Evolutionary conservation across 169 alveolate species (phyloP), one percentile per base, ranked within the genome.

Genomic region (Cryptosporidium meleagridis): DNA sequence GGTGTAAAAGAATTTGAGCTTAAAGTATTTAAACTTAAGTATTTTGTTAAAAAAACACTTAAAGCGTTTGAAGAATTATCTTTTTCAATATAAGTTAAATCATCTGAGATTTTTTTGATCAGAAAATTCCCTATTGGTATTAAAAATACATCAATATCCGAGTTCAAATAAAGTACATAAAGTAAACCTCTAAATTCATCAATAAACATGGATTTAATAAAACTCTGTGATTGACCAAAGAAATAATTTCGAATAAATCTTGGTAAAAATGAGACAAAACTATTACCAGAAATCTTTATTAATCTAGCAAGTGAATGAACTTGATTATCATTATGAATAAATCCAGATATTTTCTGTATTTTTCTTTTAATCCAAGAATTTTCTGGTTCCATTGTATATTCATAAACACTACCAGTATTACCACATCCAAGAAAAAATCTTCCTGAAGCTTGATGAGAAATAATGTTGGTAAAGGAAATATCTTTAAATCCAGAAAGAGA

Each of bases 171-270:
- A 16, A 80, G 41, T 14, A 65, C 67, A 80, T 80, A 80, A 10
- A 80, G 67, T 21, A 80, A 31, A 2, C 89, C 89, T 62, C 89
- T 80, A 59, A 59, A 45, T 29, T 80, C 89, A 80, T 80, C 89
- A 80, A 59, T 23, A 80, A 61, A 80, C 52, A 80, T 61, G 6
- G 61, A 39, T 16, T 80, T 62, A 62, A 80, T 33, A 8, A 5
- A 16, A 37, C 37, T 26, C 12, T 65, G 44, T 18, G 41, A 44
- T 18, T 33, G 21, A 26, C 68, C 68, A 59, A 65, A 62, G 6
- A 80, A 23, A 23, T 31, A 23, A 12, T 29, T 80, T 6, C 59
- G 41, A 26, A 80, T 23, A 51, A 65, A 80, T n/a, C 23, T 41
- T 9, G 89, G 89, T 37, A 80, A 45, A 23, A 29, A 61, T 14